Evolutionary conservation across 345 rosid genomes (phyloP).

Genomic region (Geranium brycei): DNA sequence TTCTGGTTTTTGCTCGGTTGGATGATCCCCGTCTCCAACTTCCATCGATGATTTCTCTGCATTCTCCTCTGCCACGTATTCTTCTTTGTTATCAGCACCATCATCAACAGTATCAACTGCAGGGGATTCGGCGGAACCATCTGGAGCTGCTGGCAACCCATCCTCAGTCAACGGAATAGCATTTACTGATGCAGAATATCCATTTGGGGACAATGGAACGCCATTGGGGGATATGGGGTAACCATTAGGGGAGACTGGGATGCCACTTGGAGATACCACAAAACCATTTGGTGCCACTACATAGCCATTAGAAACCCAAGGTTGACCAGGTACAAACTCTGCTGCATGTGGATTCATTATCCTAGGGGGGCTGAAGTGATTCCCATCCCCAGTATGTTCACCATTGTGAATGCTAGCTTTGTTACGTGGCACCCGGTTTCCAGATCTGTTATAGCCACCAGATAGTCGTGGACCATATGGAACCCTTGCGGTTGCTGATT

Average conservation of each 20-base stretch:
- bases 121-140: slow-evolving; percentile 29
- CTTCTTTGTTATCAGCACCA: slow-evolving; percentile 27
- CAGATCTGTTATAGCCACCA: slow-evolving; percentile 70
- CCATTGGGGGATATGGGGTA: slow-evolving; percentile 44
- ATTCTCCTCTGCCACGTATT: slow-evolving; percentile 22
- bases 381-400: slow-evolving; percentile 46
- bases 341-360: slow-evolving; percentile 99
- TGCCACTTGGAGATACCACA: slow-evolving; percentile 38
- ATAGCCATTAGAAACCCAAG: slow-evolving; percentile 80
- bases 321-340: slow-evolving; percentile 76
- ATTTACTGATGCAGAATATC: slow-evolving; percentile 19
- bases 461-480: slow-evolving; percentile 97
- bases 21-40: slow-evolving; percentile 22
- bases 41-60: slow-evolving; percentile 24
- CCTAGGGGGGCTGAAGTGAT: slow-evolving; percentile 46
- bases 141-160: slow-evolving; percentile 29
- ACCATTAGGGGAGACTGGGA: slow-evolving; percentile 42
- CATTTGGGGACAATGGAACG: slow-evolving; percentile 33
- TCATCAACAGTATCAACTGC: slow-evolving; percentile 16
- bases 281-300: slow-evolving; percentile 56
- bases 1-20: slow-evolving; percentile 16
- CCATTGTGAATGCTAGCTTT: slow-evolving; percentile 48
- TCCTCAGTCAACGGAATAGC: slow-evolving; percentile 27
- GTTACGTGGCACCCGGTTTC: slow-evolving; percentile 50
- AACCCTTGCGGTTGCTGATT: slow-evolving; percentile 86